Base-by-base conservation (phyloP, 2,329 filamentous ascomycete genomes). In the Ophiostoma triangulosporum region DNA sequence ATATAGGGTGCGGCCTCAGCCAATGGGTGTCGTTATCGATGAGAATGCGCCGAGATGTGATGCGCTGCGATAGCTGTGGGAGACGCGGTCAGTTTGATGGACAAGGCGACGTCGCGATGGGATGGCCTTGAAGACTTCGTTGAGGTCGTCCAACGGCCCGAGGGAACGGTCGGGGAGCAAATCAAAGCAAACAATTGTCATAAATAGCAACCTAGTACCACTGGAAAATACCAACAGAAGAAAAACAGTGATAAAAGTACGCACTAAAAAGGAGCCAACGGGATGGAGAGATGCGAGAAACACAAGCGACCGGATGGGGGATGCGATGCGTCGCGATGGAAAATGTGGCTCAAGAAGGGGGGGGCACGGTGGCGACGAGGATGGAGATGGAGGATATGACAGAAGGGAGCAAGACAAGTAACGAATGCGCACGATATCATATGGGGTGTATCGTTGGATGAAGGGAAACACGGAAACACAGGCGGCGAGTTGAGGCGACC, bases 101-200 rank as follows among this genome's bases (percentile, higher is more conserved):
- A 46, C 43, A 46, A 17, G 15, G 15, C 24, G 43, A 26, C 43
- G 43, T 29, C 43, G 43, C 43, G 43, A 45, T 45, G 14, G 24
- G 26, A 46, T 11, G 11, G 43, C 43, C 26, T 46, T 15, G 26
- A 46, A 46, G 29, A 46, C 29, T 29, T 29, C 26, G 26, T 46
- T 15, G 24, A 17, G 40, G 9, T 45, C 14, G 40, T 45, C 40
- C 24, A 45, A 17, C 24, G 9, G 26, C 24, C 43, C 14, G 26
- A 15, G 43, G 15, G 40, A n/a, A n/a, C 11, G 43, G 24, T 26
- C 15, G 26, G 29, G 15, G 15, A 54, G 60, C 49, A 57, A 57
- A 60, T 51, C 56, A 62, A 60, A 55, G 60, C 59, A 63, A 65
- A 17, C 15, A 29, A 17, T 46, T 27, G 43, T 9, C n/a, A 29